Percentiles rank a stretch among this genome's conserved stretches.
Evolutionary conservation across 495 filamentous ascomycete species (phyloP).

Genomic region (Staphylotrichum longicolle): DNA sequence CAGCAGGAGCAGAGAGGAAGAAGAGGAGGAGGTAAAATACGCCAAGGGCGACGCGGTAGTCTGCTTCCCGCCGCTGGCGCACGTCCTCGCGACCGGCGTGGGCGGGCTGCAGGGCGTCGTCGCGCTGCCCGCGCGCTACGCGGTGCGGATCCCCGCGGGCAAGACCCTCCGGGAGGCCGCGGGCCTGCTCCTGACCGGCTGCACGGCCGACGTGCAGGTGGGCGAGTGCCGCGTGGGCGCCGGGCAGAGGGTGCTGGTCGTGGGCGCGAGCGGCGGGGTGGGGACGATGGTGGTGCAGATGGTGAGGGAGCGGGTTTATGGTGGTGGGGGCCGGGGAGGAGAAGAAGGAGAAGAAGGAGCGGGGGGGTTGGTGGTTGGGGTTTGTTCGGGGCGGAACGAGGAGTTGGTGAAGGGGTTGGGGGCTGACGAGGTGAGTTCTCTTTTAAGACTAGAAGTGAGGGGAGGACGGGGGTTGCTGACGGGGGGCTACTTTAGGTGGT

Average conservation of each 20-base stretch:
- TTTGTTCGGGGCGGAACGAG: constrained; percentile 38
- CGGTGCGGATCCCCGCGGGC: constrained; percentile 28
- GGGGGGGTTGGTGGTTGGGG: constrained; percentile 36
- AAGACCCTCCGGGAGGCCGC: constrained; percentile 29
- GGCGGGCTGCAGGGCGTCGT: constrained; percentile 41
- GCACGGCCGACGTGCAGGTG: constrained; percentile 35
- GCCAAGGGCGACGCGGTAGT: constrained; percentile 33
- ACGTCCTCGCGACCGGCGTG: constrained; percentile 26
- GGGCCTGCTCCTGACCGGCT: constrained; percentile 36
- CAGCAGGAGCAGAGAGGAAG: neutral
- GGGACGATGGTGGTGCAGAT: constrained; percentile 43
- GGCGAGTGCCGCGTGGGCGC: constrained; percentile 22
- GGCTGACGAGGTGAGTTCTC: constrained; percentile 33
- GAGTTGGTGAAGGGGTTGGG: constrained; percentile 36
- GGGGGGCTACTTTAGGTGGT: constrained; percentile 15
- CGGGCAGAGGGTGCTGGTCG: constrained; percentile 38
- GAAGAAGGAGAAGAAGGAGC: constrained; percentile 21
- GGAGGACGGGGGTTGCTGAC: neutral
- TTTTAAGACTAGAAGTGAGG: neutral
- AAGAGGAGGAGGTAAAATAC: constrained; percentile 12
- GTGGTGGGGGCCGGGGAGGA: constrained; percentile 26
- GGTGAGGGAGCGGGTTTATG: constrained; percentile 26
- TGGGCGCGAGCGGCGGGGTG: constrained; percentile 44
- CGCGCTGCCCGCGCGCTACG: constrained; percentile 29
- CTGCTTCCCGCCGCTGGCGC: constrained; percentile 31